Evolutionary conservation across 495 filamentous ascomycete genomes (phyloP), one percentile per base, ranked within the genome.

Genomic region (Aspergillus sclerotiicarbonarius): DNA sequence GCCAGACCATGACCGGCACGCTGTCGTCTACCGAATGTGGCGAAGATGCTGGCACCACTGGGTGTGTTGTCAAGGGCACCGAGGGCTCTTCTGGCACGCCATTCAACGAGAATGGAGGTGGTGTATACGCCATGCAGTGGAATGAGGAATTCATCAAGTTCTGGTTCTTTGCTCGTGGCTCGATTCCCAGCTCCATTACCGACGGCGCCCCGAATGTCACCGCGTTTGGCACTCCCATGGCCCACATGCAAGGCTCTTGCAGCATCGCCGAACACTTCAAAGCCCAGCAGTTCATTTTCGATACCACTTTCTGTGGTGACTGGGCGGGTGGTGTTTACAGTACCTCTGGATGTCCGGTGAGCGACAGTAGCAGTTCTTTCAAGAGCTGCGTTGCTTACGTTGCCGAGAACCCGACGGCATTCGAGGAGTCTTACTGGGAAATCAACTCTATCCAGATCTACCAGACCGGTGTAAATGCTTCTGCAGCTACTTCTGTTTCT

Each of bases 271-370:
- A 68, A 3, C 76, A 84, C 51, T 96, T 96, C 78, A 77, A 75
- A 58, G 66, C 87, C 45, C 86, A 94, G 71, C 80, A 82, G 12
- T 87, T 96, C 51, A 79, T 95, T 54, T 85, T 96, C 67, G 83
- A 98, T 71, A 89, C 85, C 0, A 88, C 86, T 1, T 91, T 96
- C 73, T 97, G 93, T 71, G 93, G 93, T 37, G 85, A 90, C 59
- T 96, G 90, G 90, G 91, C 91, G 16, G 92, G 90, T 33, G 76
- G 81, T 47, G 82, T 84, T 0, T 80, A 66, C 37, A 69, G 67
- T 12, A 45, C 65, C 16, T 75, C 72, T 12, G 67, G 68, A 4
- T 79, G 76, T 62, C 72, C 75, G 0, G 54, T 73, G 59, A 70
- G 71, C 46, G 63, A 70, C 56, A 53, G 65, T 0, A 68, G 51